Conservation (phyloP, 805 yeast genomes). For the Ogataea paradorogensis region DNA sequence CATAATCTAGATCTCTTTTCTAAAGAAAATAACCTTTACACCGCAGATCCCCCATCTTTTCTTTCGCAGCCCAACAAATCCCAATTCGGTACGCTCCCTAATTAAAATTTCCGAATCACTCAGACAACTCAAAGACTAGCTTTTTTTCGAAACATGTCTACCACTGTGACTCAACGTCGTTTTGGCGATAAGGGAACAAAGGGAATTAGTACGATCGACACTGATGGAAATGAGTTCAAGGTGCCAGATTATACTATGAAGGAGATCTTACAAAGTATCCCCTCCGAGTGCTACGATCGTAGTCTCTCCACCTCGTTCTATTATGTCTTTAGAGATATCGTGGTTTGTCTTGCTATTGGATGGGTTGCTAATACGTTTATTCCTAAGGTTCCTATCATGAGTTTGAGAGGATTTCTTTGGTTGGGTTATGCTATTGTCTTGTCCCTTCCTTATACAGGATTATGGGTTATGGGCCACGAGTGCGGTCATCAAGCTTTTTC, state of each 20-base stretch:
- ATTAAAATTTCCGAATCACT: not conserved
- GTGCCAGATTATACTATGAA: constrained; percentile 77
- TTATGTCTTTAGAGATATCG: constrained; percentile 68
- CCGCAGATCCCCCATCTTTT: constrained; percentile 1
- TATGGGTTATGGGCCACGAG: constrained; percentile 88
- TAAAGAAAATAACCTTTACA: not conserved
- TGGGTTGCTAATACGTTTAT: constrained; percentile 53
- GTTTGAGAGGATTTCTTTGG: constrained; percentile 59
- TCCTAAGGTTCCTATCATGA: constrained; percentile 43
- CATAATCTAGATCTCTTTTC: not conserved
- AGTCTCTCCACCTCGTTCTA: constrained; percentile 49
- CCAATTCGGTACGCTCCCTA: constrained; percentile 1
- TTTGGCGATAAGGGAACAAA: constrained; percentile 20
- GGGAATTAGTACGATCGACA: constrained; percentile 49
- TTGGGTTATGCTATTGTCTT: constrained; percentile 47
- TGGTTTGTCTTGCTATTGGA: constrained; percentile 46
- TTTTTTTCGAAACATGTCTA: constrained; percentile 1
- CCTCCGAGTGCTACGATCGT: constrained; percentile 71
- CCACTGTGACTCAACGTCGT: constrained; percentile 10
- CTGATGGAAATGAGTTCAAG: constrained; percentile 62
- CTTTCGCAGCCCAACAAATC: constrained; percentile 6
- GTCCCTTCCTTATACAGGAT: constrained; percentile 71
- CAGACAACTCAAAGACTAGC: not conserved
- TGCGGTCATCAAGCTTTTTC: constrained; percentile 89
- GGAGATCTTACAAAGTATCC: constrained; percentile 70